phyloP scores from a whole-genome alignment of 495 filamentous ascomycete genomes.

The Elaphomyces granulatus region DNA sequence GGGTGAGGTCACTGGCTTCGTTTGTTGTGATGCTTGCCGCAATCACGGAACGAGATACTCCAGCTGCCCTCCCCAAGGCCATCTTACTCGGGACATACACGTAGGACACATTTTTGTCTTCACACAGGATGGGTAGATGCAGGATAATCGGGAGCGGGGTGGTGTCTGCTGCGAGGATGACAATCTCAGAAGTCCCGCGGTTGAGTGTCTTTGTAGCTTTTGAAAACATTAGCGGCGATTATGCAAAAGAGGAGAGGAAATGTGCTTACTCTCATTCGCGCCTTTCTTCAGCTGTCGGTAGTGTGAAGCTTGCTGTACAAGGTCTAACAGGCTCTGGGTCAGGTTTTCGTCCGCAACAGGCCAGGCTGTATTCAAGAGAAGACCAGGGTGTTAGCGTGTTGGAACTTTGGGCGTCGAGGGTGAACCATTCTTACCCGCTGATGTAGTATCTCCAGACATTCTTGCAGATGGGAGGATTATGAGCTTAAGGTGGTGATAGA shows the following conservation, averaged over 20 bases:
- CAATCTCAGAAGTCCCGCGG: constrained; percentile 72
- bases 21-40: constrained; percentile 80
- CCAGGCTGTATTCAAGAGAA: constrained; percentile 46
- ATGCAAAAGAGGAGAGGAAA: constrained; percentile 7
- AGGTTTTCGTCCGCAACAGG: constrained; percentile 73
- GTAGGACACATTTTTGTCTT: constrained; percentile 70
- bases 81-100: constrained; percentile 49
- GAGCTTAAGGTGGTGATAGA: too few relatives aligned
- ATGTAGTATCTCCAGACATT: constrained; percentile 28
- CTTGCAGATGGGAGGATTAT: too few relatives aligned
- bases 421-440: constrained; percentile 19
- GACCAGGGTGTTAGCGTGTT: too few relatives aligned
- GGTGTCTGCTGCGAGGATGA: constrained; percentile 73
- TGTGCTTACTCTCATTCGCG: constrained; percentile 31
- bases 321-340: constrained; percentile 68
- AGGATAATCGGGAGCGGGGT: constrained; percentile 78
- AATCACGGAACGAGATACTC: constrained; percentile 79
- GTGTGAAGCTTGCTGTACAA: constrained; percentile 75
- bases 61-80: constrained; percentile 57
- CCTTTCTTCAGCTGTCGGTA: constrained; percentile 85
- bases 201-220: constrained; percentile 81
- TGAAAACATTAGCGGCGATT: too few relatives aligned
- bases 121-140: constrained; percentile 76
- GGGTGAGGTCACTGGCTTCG: constrained; percentile 76
- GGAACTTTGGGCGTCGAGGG: too few relatives aligned